Conservation (phyloP, 1,284 basidiomycete species). For the Pseudozyma hubeiensis region DNA sequence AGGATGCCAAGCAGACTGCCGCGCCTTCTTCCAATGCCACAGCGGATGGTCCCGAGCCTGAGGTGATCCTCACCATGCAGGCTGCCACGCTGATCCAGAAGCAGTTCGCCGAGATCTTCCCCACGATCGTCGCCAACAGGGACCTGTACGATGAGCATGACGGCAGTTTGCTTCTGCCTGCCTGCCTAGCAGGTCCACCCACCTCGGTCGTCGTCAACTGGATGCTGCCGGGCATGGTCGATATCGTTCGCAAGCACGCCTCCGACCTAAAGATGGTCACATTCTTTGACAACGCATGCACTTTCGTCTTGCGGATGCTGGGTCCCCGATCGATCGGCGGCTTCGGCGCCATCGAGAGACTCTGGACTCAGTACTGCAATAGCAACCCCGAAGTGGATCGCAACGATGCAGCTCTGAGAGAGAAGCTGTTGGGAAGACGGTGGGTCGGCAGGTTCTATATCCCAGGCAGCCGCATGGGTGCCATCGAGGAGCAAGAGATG, state of each 20-base stretch:
- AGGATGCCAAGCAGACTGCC: conserved; percentile 3
- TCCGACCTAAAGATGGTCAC: conserved; percentile 6
- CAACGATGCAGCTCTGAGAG: conserved; percentile 1
- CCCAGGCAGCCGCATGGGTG: conserved; percentile 6
- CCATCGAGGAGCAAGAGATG: conserved; percentile 6
- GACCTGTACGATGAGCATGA: conserved; percentile 6
- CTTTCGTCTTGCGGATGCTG: conserved; percentile 10
- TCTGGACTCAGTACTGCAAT: conserved; percentile 2
- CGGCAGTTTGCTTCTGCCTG: conserved; percentile 3
- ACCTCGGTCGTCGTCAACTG: conserved; percentile 10
- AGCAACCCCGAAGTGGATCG: conserved; percentile 4
- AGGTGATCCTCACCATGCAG: conserved; percentile 18
- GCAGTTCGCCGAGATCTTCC: conserved; percentile 4
- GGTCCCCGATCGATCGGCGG: conserved; percentile 11
- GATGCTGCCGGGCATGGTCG: conserved; percentile 8
- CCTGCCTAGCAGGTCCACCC: neutral
- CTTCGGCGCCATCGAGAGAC: conserved; percentile 6
- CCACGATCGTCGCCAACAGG: conserved; percentile 2
- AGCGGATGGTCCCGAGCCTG: conserved; percentile 6
- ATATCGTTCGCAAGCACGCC: conserved; percentile 2
- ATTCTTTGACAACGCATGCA: conserved; percentile 14
- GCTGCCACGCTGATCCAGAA: conserved; percentile 3
- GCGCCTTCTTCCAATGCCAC: neutral
- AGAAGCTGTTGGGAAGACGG: conserved; percentile 8
- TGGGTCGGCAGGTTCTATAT: conserved; percentile 6